Percentiles rank a stretch among this genome's conserved stretches.
phyloP scores from a whole-genome alignment of 371 early-diverging fungal genomes.

The Furculomyces boomerangus region DNA sequence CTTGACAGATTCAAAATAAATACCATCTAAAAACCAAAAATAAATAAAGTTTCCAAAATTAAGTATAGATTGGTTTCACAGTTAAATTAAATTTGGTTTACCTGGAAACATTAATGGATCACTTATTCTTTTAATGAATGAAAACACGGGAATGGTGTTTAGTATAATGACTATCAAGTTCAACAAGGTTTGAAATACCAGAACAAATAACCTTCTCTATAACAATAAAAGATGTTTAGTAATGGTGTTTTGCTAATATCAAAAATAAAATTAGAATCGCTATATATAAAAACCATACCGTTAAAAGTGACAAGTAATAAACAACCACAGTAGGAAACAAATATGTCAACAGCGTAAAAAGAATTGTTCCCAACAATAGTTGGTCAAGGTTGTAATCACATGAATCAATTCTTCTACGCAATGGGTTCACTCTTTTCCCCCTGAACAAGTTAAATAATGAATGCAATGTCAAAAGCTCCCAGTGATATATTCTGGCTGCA shows the following conservation, averaged over 20 bases:
- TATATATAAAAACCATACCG: not conserved
- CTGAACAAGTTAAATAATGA: conserved; percentile 82
- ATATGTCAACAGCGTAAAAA: conserved; percentile 83
- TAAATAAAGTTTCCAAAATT: no score
- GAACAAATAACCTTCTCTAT: conserved; percentile 55
- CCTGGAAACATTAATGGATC: conserved; percentile 80
- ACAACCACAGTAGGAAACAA: conserved; percentile 87
- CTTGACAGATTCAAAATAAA: not conserved
- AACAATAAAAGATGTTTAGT: conserved; percentile 36
- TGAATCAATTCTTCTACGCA: conserved; percentile 84
- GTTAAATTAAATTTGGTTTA: no score
- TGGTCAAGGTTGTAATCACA: conserved; percentile 92
- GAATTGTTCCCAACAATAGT: conserved; percentile 77
- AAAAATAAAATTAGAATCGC: not conserved
- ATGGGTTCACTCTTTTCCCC: conserved; percentile 75
- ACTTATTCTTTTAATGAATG: conserved; percentile 67
- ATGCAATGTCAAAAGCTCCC: conserved; percentile 66
- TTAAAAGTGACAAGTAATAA: conserved; percentile 38
- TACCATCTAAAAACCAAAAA: not conserved
- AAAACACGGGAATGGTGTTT: conserved; percentile 89
- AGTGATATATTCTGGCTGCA: conserved; percentile 75
- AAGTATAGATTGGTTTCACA: no score
- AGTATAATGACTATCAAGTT: conserved; percentile 70
- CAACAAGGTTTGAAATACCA: conserved; percentile 56
- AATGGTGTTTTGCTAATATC: not conserved